A percentile compares a stretch with the other conserved stretches of the same genome.
Evolutionary conservation across 1,284 basidiomycete species (phyloP).

Genomic region (Heterobasidion parviporum): DNA sequence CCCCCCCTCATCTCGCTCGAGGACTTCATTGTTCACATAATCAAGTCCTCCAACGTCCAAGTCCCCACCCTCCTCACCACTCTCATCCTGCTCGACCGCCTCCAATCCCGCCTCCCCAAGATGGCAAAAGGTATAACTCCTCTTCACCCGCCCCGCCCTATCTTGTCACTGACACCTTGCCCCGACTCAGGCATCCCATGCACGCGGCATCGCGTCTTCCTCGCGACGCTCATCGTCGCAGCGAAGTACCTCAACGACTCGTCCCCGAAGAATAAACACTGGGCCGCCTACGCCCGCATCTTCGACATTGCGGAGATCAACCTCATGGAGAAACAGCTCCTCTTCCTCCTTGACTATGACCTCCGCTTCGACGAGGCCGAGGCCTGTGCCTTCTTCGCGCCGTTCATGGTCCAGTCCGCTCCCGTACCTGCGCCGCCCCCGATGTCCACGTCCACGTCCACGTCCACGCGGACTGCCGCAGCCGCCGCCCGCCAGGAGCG

Average conservation of each 20-base stretch:
- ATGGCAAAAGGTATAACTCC: slow-evolving; percentile 70
- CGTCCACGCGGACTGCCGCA: slow-evolving; percentile 10
- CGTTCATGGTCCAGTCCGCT: slow-evolving; percentile 36
- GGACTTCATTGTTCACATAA: slow-evolving; percentile 82
- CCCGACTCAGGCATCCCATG: slow-evolving; percentile 67
- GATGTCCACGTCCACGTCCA: neutral
- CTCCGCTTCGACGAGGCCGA: slow-evolving; percentile 80
- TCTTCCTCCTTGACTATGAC: slow-evolving; percentile 85
- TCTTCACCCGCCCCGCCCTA: slow-evolving; percentile 8
- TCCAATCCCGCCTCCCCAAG: slow-evolving; percentile 74
- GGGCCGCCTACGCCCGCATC: slow-evolving; percentile 75
- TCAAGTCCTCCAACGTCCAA: slow-evolving; percentile 85
- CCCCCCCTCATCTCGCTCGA: slow-evolving; percentile 47
- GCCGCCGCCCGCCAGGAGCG: slow-evolving; percentile 20
- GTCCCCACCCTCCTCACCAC: slow-evolving; percentile 89
- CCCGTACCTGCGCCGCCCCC: slow-evolving; percentile 1
- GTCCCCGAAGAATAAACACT: slow-evolving; percentile 92
- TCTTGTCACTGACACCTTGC: slow-evolving; percentile 5
- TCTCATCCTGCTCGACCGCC: slow-evolving; percentile 87
- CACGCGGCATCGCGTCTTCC: slow-evolving; percentile 91
- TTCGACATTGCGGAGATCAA: slow-evolving; percentile 79
- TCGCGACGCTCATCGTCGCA: slow-evolving; percentile 92
- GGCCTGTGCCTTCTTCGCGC: slow-evolving; percentile 52
- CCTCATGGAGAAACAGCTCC: slow-evolving; percentile 93
- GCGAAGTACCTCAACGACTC: slow-evolving; percentile 98